These are phyloP conservation scores for Yarrowia sp. DNA, from an alignment of 805 yeast species.

Conservation along the genomic window DNA sequence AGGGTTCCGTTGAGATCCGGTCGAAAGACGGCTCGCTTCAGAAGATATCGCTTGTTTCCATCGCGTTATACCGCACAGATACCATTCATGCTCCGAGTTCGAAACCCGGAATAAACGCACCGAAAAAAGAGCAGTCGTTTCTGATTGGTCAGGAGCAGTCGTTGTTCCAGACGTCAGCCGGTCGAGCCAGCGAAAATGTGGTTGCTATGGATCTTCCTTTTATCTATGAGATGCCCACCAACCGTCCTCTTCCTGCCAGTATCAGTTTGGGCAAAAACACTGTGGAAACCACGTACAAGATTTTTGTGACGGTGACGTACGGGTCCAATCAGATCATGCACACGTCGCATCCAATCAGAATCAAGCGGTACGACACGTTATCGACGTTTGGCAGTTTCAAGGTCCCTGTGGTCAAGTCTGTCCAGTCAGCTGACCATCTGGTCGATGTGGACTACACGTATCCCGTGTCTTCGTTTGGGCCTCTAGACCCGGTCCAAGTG, in stretches of 20 bases:
- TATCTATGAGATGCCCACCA: slow-evolving; percentile 49
- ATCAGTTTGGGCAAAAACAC: slow-evolving; percentile 47
- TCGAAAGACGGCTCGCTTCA: slow-evolving; percentile 46
- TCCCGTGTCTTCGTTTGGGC: slow-evolving; percentile 52
- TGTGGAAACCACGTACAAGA: slow-evolving; percentile 49
- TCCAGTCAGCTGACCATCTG: slow-evolving; percentile 50
- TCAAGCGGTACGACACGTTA: slow-evolving; percentile 52
- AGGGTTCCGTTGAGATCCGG: slow-evolving; percentile 52
- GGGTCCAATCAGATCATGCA: slow-evolving; percentile 44
- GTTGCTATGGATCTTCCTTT: slow-evolving; percentile 53
- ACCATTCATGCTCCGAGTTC: slow-evolving; percentile 49
- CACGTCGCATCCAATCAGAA: slow-evolving; percentile 49
- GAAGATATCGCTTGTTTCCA: slow-evolving; percentile 46
- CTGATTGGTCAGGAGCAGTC: slow-evolving; percentile 49
- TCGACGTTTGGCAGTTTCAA: slow-evolving; percentile 51
- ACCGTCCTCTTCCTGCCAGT: slow-evolving; percentile 50
- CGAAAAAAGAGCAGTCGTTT: slow-evolving; percentile 50
- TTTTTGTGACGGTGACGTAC: slow-evolving; percentile 48
- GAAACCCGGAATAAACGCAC: slow-evolving; percentile 47
- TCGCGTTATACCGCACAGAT: slow-evolving; percentile 53
- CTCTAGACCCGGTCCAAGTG: slow-evolving; percentile 50
- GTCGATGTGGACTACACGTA: slow-evolving; percentile 49
- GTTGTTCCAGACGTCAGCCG: slow-evolving; percentile 45
- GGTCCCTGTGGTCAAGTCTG: slow-evolving; percentile 46
- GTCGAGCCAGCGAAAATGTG: slow-evolving; percentile 43